Evolutionary conservation across 2,329 filamentous ascomycete species (phyloP), one percentile per base, ranked within the genome.

Genomic region (Leptographium procerum): DNA sequence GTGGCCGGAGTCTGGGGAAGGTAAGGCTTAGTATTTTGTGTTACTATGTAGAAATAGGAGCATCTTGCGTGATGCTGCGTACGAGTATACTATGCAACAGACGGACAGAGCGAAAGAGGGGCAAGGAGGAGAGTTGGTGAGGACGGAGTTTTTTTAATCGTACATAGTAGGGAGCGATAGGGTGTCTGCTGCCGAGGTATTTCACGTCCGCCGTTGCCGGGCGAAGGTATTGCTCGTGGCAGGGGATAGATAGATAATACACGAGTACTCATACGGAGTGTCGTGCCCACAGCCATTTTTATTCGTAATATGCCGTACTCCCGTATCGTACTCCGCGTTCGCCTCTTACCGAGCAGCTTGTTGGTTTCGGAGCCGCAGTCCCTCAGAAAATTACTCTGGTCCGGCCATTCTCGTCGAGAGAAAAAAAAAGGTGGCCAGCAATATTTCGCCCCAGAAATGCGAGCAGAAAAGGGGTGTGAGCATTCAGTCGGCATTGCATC

Each of bases 141-240:
- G 50, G 28, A 19, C 28, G 29, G 26, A 34, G 31, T 22, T 9
- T 24, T 24, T 52, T 36, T 36, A 16, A 52, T 52, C 31, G 9
- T 22, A 36, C 29, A 52, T 52, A n/a, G 9, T 22, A 36, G 33
- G 34, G 28, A 52, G n/a, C n/a, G 52, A 54, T 54, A 54, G 34
- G 52, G 24, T 43, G 26, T 54, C 52, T 34, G 51, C 22, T 54
- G 52, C 52, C 52, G 52, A 54, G 52, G 52, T 26, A 54, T 54
- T 43, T 54, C n/a, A 26, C 52, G 43, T 54, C 52, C 52, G 52
- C 52, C 52, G 34, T 29, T 54, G 52, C 52, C 52, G 52, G 50
- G 31, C 33, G 22, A 54, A 8, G 26, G 16, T n/a, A 14, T 11
- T 26, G 24, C 19, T 10, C 9, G 24, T 26, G 45, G 22, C 45